Evolutionary conservation across 805 yeast species (phyloP), one percentile per base, ranked within the genome.

Genomic region (Yamadazyma kitorensis): DNA sequence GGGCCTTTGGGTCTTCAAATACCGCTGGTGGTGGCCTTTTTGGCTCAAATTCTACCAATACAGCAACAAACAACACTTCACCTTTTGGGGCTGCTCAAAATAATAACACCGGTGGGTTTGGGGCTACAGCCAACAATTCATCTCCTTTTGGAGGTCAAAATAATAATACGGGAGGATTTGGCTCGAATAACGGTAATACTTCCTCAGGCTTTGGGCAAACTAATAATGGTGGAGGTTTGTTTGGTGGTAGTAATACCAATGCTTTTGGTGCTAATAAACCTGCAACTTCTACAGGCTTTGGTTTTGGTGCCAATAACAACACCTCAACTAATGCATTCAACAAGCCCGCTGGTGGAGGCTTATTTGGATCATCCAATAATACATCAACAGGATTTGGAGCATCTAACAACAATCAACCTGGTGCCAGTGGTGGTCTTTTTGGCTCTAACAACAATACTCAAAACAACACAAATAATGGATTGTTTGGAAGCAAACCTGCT

Each of bases 21-120:
- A 31, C 39, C 3, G 26, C 22, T 5, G 33, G 36, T 19, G n/a
- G n/a, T n/a, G 36, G 39, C 4, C 48, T 48, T 24, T 45, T 66
- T 52, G 58, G 70, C 40, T 37, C 64, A 38, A 48, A 44, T 24
- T 59, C 48, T 29, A 52, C 42, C 26, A 32, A 31, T 19, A n/a
- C n/a, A n/a, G n/a, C n/a, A n/a, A n/a, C n/a, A n/a, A 28, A 26
- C 17, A 28, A 24, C 22, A 24, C 29, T 16, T 33, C 41, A 8
- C 33, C 49, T 9, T 63, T 63, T 44, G 67, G 68, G 10, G 50
- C 43, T 21, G 50, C n/a, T n/a, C n/a, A 35, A 31, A 47, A 37
- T 30, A 47, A 51, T 11, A 36, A 56, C 15, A 41, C 48, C 15
- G 36, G 45, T 29, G 48, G 46, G 24, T 67, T 74, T 58, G 78